Base-by-base conservation (phyloP, 441 rosid genomes). In the Metrosideros polymorpha region DNA sequence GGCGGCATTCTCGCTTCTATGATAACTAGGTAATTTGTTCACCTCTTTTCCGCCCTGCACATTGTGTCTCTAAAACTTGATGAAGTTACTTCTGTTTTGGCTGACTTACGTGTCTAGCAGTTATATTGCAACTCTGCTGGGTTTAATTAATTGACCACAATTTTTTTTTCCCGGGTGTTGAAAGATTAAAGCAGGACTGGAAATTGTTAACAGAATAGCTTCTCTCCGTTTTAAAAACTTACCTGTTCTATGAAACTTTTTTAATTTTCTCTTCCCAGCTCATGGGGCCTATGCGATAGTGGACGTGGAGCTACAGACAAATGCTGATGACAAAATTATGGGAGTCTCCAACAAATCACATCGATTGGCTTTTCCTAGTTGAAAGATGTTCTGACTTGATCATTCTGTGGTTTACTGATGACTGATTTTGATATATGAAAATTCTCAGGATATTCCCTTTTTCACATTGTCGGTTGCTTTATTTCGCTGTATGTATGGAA, bases 1-100 rank as follows among this genome's bases (percentile, higher is more conserved):
- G 98, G 89, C 97, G 94, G 8, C 93, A 94, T 45, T 92, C 98
- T 51, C 98, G 96, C 89, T 96, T 96, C 87, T 89, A 92, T 90
- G 96, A 95, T 90, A 94, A 87, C 91, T 96, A 95, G 99, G 97
- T 92, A 91, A 39, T 17, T 24, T 22, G 39, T 39, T 71, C 79
- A 71, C 79, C 49, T 25, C 22, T n/a, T n/a, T 22, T 71, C n/a
- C 22, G 79, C 79, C 79, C 9, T 22, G 47, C 47, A 19, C 79
- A 39, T 39, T 22, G 79, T 71, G 79, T n/a, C 39, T 39, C 47
- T 39, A 71, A 71, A 71, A 71, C n/a, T 39, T 71, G 13, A 71
- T 39, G 47, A 71, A 39, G 79, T 71, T 71, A 6, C n/a, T 22
- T 39, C 15, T 39, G 49, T 71, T 22, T 71, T 71, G 39, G n/a